Evolutionary conservation across 2,329 filamentous ascomycete genomes (phyloP).

Genomic region (Colletotrichum lindemuthianum): DNA sequence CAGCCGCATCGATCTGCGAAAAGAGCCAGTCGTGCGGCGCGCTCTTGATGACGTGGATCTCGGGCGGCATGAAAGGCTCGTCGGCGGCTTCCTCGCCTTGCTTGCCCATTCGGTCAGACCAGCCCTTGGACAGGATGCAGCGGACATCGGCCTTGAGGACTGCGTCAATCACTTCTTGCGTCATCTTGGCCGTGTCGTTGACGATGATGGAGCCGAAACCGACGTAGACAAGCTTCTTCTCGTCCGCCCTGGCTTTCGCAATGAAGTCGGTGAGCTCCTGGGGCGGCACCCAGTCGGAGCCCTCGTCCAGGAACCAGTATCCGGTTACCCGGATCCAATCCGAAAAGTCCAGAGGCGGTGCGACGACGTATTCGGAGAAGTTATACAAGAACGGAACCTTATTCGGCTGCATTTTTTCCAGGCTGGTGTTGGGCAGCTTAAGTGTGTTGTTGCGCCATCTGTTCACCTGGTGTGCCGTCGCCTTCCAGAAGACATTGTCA

Average conservation of each 20-base stretch:
- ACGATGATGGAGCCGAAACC: conserved; percentile 98
- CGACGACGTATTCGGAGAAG: conserved; percentile 93
- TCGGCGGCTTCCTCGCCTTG: conserved; percentile 50
- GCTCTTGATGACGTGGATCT: conserved; percentile 88
- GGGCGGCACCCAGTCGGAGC: conserved; percentile 74
- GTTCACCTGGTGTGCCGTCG: conserved; percentile 91
- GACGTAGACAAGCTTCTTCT: conserved; percentile 94
- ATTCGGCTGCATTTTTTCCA: conserved; percentile 94
- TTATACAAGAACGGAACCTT: conserved; percentile 99
- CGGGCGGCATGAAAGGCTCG: conserved; percentile 75
- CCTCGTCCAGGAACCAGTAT: conserved; percentile 96
- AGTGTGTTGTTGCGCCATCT: conserved; percentile 87
- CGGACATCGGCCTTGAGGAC: conserved; percentile 91
- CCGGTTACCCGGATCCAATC: conserved; percentile 98
- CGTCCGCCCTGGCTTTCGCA: conserved; percentile 78
- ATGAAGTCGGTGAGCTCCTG: conserved; percentile 84
- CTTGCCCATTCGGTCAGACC: conserved; percentile 78
- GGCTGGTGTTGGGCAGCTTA: conserved; percentile 79
- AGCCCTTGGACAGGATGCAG: conserved; percentile 95
- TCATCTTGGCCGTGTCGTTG: conserved; percentile 86
- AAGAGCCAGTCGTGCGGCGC: conserved; percentile 98
- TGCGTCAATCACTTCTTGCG: conserved; percentile 90
- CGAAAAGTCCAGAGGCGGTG: conserved; percentile 91
- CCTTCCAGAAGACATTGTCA: conserved; percentile 96
- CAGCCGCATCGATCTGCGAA: conserved; percentile 89